phyloP scores from a whole-genome alignment of 345 rosid genomes.

The Euphorbia lathyris region DNA sequence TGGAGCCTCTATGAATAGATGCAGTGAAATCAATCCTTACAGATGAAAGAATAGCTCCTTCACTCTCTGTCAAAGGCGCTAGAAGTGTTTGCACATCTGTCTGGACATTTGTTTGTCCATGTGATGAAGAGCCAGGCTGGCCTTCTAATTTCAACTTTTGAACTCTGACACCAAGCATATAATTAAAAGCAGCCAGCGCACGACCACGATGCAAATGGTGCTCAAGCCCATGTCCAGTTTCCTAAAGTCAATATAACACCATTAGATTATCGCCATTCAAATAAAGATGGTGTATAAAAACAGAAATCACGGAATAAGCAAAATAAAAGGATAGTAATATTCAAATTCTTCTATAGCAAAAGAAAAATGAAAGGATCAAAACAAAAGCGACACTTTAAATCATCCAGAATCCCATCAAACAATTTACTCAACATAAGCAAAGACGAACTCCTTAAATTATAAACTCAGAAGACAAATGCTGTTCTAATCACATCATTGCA shows the following conservation, averaged over 20 bases:
- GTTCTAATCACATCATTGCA: background rate
- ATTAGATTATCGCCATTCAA: background rate
- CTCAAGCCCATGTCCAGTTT: slow-evolving; percentile 81
- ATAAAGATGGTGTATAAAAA: slow-evolving; percentile 2
- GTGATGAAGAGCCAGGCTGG: slow-evolving; percentile 43
- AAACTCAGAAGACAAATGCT: background rate
- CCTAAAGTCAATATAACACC: slow-evolving; percentile 43
- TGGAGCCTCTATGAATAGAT: background rate
- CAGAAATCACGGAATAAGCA: background rate
- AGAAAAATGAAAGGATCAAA: background rate
- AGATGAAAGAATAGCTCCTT: slow-evolving; percentile 73
- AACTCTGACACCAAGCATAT: slow-evolving; percentile 67
- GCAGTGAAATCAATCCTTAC: slow-evolving; percentile 44
- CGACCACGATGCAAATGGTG: slow-evolving; percentile 97
- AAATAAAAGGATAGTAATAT: background rate
- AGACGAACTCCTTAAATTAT: background rate
- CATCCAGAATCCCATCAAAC: background rate
- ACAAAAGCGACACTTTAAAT: background rate
- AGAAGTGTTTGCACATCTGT: slow-evolving; percentile 88
- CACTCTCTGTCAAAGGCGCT: slow-evolving; percentile 62
- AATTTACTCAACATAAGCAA: background rate
- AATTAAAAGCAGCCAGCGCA: slow-evolving; percentile 87
- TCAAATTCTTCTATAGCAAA: background rate
- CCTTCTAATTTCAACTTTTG: slow-evolving; percentile 65
- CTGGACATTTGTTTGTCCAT: slow-evolving; percentile 68